Conservation (phyloP, 176 grass and related monocot genomes). For the Oryza coarctata region DNA sequence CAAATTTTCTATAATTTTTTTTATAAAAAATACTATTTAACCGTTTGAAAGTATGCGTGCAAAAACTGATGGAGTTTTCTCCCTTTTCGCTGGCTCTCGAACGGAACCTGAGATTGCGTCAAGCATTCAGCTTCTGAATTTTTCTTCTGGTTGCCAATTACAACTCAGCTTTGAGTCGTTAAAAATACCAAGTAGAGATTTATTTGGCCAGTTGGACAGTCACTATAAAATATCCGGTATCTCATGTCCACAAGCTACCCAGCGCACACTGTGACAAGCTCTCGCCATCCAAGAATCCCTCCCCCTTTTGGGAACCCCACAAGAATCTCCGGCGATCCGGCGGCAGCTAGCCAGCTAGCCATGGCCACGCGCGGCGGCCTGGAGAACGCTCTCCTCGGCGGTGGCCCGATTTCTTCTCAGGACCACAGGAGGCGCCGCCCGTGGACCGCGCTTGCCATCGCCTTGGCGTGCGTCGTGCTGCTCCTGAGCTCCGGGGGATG, state of each 20-base stretch:
- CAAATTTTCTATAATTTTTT: no score
- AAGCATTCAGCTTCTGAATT: neutral
- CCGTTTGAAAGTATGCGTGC: no score
- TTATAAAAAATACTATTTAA: no score
- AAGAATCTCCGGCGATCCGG: neutral
- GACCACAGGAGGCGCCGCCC: neutral
- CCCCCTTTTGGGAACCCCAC: neutral
- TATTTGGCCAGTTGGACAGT: neutral
- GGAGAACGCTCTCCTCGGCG: conserved; percentile 31
- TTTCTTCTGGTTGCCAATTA: neutral
- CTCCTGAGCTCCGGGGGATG: neutral
- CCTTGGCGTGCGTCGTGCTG: conserved; percentile 22
- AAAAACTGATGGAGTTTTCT: no score
- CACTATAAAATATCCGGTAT: neutral
- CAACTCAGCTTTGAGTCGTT: neutral
- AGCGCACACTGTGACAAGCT: neutral
- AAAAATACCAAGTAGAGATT: neutral
- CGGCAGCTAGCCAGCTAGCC: neutral
- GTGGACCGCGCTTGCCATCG: conserved; percentile 33
- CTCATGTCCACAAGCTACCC: neutral
- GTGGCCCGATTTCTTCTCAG: neutral
- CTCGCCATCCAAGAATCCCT: conserved; percentile 33
- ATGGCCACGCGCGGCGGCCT: conserved; percentile 37
- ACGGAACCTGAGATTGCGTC: neutral
- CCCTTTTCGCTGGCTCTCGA: no score